A percentile compares a stretch with the other conserved stretches of the same genome.
Evolutionary conservation across 2,329 filamentous ascomycete genomes (phyloP).

Genomic region (Hypoxylon sp.): DNA sequence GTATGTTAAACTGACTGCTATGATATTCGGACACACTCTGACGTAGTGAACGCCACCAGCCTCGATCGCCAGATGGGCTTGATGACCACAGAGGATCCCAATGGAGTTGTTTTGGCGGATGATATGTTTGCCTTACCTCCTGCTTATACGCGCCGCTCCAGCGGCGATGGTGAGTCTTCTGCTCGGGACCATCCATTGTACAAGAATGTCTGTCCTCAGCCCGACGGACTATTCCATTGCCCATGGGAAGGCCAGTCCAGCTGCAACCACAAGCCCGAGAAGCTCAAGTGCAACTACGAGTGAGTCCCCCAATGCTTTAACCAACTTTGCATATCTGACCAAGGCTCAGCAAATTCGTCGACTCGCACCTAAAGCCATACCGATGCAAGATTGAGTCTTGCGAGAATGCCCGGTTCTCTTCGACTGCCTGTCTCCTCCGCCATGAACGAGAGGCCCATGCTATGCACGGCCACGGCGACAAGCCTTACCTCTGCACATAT

Average conservation of each 20-base stretch:
- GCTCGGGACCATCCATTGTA: slow-evolving; percentile 79
- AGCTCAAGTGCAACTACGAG: slow-evolving; percentile 99
- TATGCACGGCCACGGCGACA: slow-evolving; percentile 94
- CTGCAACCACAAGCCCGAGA: slow-evolving; percentile 93
- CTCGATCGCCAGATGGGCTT: slow-evolving; percentile 59
- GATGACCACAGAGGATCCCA: slow-evolving; percentile 58
- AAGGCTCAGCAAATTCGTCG: slow-evolving; percentile 86
- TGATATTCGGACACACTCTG: slow-evolving; percentile 51
- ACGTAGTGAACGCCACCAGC: slow-evolving; percentile 54
- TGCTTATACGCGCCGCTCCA: slow-evolving; percentile 64
- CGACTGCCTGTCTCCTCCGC: slow-evolving; percentile 92
- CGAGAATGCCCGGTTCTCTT: slow-evolving; percentile 90
- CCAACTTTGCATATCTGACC: slow-evolving; percentile 36
- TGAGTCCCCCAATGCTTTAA: slow-evolving; percentile 67
- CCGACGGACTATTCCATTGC: slow-evolving; percentile 93
- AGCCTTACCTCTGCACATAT: slow-evolving; percentile 91
- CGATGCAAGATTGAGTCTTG: slow-evolving; percentile 90
- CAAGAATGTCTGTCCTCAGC: slow-evolving; percentile 73
- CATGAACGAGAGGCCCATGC: slow-evolving; percentile 97
- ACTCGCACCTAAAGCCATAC: slow-evolving; percentile 97
- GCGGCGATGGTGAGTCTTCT: slow-evolving; percentile 67
- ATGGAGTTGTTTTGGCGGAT: slow-evolving; percentile 56
- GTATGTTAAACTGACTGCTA: slow-evolving; percentile 60
- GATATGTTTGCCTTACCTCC: slow-evolving; percentile 59
- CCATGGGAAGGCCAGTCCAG: slow-evolving; percentile 80